Evolutionary conservation across 345 rosid species (phyloP), one percentile per base, ranked within the genome.

Genomic region (Diplotaxis tenuifolia): DNA sequence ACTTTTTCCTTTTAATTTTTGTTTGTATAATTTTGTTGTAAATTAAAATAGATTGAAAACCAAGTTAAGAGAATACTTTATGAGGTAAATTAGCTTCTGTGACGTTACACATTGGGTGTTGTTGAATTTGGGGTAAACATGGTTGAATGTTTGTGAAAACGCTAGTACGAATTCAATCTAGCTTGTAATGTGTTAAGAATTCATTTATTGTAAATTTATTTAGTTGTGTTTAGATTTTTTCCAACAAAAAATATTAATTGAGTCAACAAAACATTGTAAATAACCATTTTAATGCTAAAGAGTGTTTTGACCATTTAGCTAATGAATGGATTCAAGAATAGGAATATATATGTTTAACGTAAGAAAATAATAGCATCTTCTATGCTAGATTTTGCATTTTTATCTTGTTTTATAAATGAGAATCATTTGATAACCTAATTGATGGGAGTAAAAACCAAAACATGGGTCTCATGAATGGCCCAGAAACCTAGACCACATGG

Each of bases 71-170:
- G 61, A 61, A 52, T 67, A 45, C 16, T n/a, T 45, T 45, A n/a
- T 68, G 60, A 45, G 71, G 32, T 28, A 16, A 63, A n/a, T n/a
- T n/a, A 53, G 64, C 52, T 9, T 64, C 5, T 70, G 20, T 47
- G 55, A 76, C 79, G 80, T 76, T 76, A 76, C 67, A 57, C 2
- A 56, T 70, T 47, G 10, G 34, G 31, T 76, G 72, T 70, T 76
- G 80, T 70, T 76, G 8, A 76, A 76, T 65, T 64, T 70, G 55
- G 80, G 56, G 67, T 64, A 57, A 70, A 70, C 80, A 76, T 76
- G 65, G 80, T 64, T 76, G 61, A 76, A 70, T 76, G 75, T 70
- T 70, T 57, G 67, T 31, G 54, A 56, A 69, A 76, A 76, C 79
- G 79, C 34, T 70, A 45, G 1, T 42, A 45, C 1, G 40, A 65